Conservation (phyloP, 2,329 filamentous ascomycete species). For the Geoglossum cookeanum region DNA sequence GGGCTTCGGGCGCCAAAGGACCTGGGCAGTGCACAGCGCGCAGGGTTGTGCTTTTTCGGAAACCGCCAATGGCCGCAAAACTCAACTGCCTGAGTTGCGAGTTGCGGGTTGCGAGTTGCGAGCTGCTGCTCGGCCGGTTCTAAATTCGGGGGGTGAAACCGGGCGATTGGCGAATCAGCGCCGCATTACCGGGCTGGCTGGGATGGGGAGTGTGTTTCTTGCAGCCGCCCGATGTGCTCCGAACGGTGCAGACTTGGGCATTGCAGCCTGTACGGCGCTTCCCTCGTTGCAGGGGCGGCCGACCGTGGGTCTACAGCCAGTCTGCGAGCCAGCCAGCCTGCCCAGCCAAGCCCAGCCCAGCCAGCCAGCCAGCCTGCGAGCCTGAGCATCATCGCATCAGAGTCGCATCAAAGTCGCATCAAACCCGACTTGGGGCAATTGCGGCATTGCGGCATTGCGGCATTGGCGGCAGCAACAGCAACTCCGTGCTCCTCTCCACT, state of each 20-base stretch:
- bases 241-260: neutral
- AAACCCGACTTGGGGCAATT: too few species aligned
- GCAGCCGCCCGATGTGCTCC: neutral
- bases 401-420: too few species aligned
- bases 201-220: neutral
- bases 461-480: too few species aligned
- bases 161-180: slow-evolving; percentile 1
- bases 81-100: too few species aligned
- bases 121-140: neutral
- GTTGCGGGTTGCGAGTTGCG: too few species aligned
- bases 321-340: too few species aligned
- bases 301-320: too few species aligned
- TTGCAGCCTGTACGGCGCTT: neutral
- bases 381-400: too few species aligned
- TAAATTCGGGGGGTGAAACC: neutral
- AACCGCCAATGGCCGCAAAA: neutral
- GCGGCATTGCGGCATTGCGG: too few species aligned
- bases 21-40: neutral
- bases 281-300: neutral
- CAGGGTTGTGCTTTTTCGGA: neutral
- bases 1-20: neutral
- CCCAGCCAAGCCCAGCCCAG: too few species aligned
- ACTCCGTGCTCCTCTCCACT: too few species aligned
- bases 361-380: too few species aligned
- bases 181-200: neutral